These are phyloP conservation scores for Oryza brachyantha DNA, from an alignment of 176 grass and related monocot species.

Conservation along the genomic window DNA sequence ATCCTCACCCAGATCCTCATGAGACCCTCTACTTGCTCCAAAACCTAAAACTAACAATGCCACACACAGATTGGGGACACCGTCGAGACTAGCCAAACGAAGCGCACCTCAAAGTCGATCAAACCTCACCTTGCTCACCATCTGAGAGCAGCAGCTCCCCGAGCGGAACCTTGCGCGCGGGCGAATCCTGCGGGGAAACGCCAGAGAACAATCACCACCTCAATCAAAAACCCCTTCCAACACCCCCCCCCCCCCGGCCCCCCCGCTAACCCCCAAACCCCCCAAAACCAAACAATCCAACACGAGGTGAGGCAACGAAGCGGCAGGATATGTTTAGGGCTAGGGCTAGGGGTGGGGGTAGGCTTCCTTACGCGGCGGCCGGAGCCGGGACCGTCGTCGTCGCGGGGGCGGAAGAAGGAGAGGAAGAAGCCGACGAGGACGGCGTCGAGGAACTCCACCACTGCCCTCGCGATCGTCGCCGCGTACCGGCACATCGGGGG, in stretches of 20 bases:
- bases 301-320: neutral
- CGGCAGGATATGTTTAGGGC: neutral
- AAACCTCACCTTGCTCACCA: constrained; percentile 31
- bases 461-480: constrained; percentile 27
- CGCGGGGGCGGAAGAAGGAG: constrained; percentile 42
- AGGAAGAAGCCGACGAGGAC: constrained; percentile 47
- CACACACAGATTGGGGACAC: neutral
- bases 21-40: neutral
- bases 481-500: constrained; percentile 37
- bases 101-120: neutral
- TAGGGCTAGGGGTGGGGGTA: neutral
- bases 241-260: too few species aligned
- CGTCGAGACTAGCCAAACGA: neutral
- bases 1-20: neutral
- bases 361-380: constrained; percentile 9
- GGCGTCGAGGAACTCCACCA: constrained; percentile 52
- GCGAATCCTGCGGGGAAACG: constrained; percentile 14
- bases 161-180: constrained; percentile 16
- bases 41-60: constrained; percentile 11
- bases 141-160: constrained; percentile 21
- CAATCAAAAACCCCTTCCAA: neutral
- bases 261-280: too few species aligned
- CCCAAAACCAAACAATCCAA: neutral
- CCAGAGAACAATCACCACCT: neutral
- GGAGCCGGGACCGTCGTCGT: neutral